phyloP scores from a whole-genome alignment of 495 filamentous ascomycete genomes.

The Lineolata rhizophorae region DNA sequence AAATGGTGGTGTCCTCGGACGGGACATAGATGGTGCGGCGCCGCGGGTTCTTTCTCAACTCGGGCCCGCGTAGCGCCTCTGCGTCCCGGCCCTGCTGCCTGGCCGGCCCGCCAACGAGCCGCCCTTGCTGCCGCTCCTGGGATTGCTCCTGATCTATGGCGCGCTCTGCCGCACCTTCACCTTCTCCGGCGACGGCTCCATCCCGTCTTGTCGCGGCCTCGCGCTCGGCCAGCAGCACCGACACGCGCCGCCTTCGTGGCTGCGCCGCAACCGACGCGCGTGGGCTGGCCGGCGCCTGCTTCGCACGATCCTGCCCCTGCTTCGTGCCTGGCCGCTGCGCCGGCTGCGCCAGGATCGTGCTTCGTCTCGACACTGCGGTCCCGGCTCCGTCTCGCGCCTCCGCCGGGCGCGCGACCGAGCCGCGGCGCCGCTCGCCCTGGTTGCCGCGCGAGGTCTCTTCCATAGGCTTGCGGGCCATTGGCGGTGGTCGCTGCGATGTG shows the following conservation, averaged over 20 bases:
- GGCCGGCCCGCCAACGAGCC: no score
- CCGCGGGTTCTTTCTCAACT: conserved; percentile 16
- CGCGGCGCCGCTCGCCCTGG: conserved; percentile 1
- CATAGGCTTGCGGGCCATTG: conserved; percentile 9
- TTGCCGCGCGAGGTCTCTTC: conserved; percentile 11
- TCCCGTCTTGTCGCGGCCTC: conserved; percentile 1
- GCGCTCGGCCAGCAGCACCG: conserved; percentile 6
- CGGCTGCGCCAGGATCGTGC: conserved; percentile 2
- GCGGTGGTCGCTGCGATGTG: no score
- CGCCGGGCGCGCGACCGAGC: background rate
- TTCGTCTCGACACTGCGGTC: background rate
- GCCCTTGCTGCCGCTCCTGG: no score
- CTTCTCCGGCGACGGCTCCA: conserved; percentile 5
- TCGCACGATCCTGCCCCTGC: background rate
- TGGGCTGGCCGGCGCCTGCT: background rate
- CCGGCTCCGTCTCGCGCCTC: background rate
- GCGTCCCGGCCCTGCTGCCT: conserved; percentile 6
- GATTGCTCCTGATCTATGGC: no score
- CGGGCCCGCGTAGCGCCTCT: conserved; percentile 6
- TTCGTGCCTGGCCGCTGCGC: conserved; percentile 1
- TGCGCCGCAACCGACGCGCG: background rate
- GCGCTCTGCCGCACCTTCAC: no score
- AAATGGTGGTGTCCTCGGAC: conserved; percentile 21
- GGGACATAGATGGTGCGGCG: conserved; percentile 22
- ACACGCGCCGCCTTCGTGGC: conserved; percentile 7